Evolutionary conservation across 805 yeast genomes (phyloP).

Genomic region (Pichia exigua): DNA sequence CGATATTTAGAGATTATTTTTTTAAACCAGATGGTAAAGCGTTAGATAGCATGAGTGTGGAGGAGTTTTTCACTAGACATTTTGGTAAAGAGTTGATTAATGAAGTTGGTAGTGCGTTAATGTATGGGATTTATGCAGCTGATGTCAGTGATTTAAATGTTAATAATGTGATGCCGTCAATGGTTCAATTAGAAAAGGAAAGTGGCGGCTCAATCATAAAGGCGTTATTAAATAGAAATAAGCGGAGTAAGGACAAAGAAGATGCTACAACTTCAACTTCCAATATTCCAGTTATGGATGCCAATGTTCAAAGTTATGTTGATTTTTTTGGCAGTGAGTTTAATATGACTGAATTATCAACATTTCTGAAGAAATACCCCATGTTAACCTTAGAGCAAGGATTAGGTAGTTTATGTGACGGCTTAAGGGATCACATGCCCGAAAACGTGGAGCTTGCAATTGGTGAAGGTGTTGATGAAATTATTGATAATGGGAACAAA

Average conservation of each 20-base stretch:
- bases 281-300: no score
- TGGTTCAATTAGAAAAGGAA: conserved; percentile 50
- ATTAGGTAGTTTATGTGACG: conserved; percentile 42
- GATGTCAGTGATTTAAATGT: conserved; percentile 64
- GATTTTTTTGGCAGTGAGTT: conserved; percentile 16
- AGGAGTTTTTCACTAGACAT: conserved; percentile 57
- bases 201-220: conserved; percentile 48
- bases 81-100: conserved; percentile 49
- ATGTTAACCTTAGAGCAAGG: conserved; percentile 53
- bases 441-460: conserved; percentile 36
- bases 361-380: conserved; percentile 44
- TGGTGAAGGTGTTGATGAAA: conserved; percentile 20
- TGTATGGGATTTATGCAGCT: conserved; percentile 91
- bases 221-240: conserved; percentile 22
- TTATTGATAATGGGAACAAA: conserved; percentile 11
- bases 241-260: no score
- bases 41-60: conserved; percentile 27
- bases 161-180: conserved; percentile 44
- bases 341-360: conserved; percentile 31
- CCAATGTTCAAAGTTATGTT: conserved; percentile 5
- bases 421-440: conserved; percentile 32
- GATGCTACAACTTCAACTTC: no score
- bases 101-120: conserved; percentile 69
- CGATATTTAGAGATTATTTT: conserved; percentile 4
- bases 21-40: neutral